Evolutionary conservation across 2,329 filamentous ascomycete genomes (phyloP), one percentile per base, ranked within the genome.

Genomic region (Alternaria arbusti): DNA sequence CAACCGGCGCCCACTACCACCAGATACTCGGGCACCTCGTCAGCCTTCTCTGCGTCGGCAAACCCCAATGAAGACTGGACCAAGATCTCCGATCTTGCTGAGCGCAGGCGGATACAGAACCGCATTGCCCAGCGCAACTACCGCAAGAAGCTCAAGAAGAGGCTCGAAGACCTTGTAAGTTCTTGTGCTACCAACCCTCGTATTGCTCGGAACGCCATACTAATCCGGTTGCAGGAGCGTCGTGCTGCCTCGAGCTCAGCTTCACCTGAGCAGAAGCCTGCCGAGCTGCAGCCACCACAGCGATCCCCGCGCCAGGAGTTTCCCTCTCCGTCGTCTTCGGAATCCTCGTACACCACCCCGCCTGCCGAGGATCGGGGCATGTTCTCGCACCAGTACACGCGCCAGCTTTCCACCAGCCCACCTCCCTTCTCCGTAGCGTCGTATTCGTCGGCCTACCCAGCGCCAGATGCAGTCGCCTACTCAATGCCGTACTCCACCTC

Each of bases 1-100:
- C 74, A 79, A 61, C 72, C 78, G 70, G 65, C 80, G 65, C 69
- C 78, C 78, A 75, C 78, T 73, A 72, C 80, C 67, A 76, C 82
- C 63, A 88, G 91, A 79, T 90, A 93, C 77, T 90, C 91, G 74
- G 90, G 90, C 79, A 96, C 92, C 66, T 97, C 93, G 84, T 97
- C 93, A 83, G 95, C 95, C 73, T 97, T 97, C 85, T 96, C 93
- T 83, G 91, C 91, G 74, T 96, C 93, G 68, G 95, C 94, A 74
- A 96, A 97, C 80, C 92, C 95, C 59, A 94, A 97, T 78, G 95
- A 98, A 84, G 95, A 98, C 84, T 98, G 95, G 95, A 97, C 95
- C 78, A 97, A 97, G 88, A 97, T 98, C 80, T 97, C 95, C 61
- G 95, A 98, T 81, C 90, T 98, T 64, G 95, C 94, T 55, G 95